phyloP scores from a whole-genome alignment of 805 yeast genomes.

The Wickerhamomyces kurtzmanii region DNA sequence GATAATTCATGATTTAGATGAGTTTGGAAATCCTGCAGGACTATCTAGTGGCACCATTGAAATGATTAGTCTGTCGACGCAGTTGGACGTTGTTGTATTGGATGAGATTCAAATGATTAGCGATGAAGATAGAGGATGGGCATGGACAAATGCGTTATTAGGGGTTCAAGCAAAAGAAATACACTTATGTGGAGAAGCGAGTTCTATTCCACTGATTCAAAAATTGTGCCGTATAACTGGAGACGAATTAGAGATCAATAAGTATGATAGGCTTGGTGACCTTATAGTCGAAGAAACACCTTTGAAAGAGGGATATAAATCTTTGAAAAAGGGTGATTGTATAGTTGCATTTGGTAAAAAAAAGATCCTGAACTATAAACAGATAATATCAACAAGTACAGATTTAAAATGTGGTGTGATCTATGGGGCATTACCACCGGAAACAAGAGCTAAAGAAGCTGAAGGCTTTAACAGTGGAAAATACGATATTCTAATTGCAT shows the following conservation, averaged over 20 bases:
- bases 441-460: slow-evolving; percentile 83
- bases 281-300: slow-evolving; percentile 42
- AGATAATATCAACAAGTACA: slow-evolving; percentile 56
- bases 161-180: slow-evolving; percentile 82
- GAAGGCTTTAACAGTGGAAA: slow-evolving; percentile 66
- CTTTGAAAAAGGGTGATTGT: slow-evolving; percentile 71
- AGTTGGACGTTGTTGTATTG: slow-evolving; percentile 79
- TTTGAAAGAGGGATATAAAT: slow-evolving; percentile 21
- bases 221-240: slow-evolving; percentile 62
- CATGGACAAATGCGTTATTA: slow-evolving; percentile 87
- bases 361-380: slow-evolving; percentile 58
- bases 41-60: slow-evolving; percentile 87
- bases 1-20: slow-evolving; percentile 60
- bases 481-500: slow-evolving; percentile 80
- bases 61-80: slow-evolving; percentile 65
- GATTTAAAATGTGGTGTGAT: slow-evolving; percentile 72
- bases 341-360: slow-evolving; percentile 78
- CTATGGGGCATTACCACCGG: slow-evolving; percentile 95
- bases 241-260: slow-evolving; percentile 63
- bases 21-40: slow-evolving; percentile 61
- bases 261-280: slow-evolving; percentile 68
- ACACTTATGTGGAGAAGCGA: slow-evolving; percentile 90
- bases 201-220: slow-evolving; percentile 62
- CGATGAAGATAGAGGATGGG: slow-evolving; percentile 74
- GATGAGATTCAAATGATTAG: slow-evolving; percentile 96